Evolutionary conservation across 169 alveolate genomes (phyloP).

Genomic region (Babesia bovis): DNA sequence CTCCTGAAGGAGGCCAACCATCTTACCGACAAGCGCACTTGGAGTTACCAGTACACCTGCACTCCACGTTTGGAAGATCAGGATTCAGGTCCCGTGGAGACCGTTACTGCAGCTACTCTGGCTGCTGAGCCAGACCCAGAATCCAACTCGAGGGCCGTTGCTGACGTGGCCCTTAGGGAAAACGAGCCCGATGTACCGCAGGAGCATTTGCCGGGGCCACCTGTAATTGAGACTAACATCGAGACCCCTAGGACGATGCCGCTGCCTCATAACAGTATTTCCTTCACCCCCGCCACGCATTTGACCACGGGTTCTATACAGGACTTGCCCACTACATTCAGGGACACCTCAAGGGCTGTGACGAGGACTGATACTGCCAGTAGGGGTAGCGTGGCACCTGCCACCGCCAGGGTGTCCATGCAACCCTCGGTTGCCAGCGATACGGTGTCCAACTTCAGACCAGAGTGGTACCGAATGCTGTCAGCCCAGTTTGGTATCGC

Average conservation of each 20-base stretch:
- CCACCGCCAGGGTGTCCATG: background rate
- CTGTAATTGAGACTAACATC: background rate
- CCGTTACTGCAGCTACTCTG: background rate
- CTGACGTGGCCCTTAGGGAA: background rate
- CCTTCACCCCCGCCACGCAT: background rate
- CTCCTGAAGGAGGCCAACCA: slow-evolving; percentile 59
- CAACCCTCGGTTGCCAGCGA: no score
- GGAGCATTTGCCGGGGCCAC: background rate
- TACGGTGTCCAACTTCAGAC: background rate
- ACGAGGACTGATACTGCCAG: background rate
- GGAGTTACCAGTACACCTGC: slow-evolving; percentile 31
- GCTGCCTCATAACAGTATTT: background rate
- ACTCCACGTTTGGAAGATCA: background rate
- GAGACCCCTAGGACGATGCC: background rate
- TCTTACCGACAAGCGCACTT: slow-evolving; percentile 2
- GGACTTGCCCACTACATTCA: background rate
- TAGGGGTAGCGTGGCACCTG: background rate
- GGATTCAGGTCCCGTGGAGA: background rate
- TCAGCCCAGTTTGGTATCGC: slow-evolving; percentile 1
- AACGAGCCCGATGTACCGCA: background rate
- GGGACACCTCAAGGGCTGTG: background rate
- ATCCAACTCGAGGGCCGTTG: background rate
- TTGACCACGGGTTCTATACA: background rate
- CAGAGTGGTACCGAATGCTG: slow-evolving; percentile 10
- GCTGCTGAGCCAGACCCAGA: background rate